Conservation (phyloP, 768 basidiomycete species). For the Boletales sp. region DNA sequence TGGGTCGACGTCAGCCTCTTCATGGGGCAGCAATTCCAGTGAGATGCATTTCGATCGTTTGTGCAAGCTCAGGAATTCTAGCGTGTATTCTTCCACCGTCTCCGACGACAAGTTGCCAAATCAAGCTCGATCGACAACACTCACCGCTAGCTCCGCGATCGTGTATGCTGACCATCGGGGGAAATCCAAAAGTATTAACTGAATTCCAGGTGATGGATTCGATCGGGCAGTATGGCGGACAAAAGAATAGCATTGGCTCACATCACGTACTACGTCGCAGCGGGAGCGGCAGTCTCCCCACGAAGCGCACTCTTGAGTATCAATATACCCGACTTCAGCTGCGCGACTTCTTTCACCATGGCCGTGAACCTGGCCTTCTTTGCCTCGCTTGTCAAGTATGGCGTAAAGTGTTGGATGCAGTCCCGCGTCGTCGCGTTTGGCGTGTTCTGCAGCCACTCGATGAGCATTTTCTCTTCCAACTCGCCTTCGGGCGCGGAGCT, state of each 20-base stretch:
- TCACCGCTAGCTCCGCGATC: constrained; percentile 8
- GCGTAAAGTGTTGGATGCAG: constrained; percentile 77
- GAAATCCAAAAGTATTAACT: neutral
- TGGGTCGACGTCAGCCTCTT: constrained; percentile 24
- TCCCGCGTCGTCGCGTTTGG: constrained; percentile 72
- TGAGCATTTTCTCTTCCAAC: constrained; percentile 60
- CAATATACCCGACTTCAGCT: constrained; percentile 63
- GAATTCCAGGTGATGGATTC: constrained; percentile 13
- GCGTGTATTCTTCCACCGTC: constrained; percentile 1
- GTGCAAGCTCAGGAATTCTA: constrained; percentile 9
- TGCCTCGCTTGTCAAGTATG: constrained; percentile 63
- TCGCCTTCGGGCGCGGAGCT: constrained; percentile 48
- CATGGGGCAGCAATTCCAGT: constrained; percentile 17
- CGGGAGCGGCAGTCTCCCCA: constrained; percentile 25
- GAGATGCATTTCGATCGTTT: constrained; percentile 9
- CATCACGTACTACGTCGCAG: constrained; percentile 24
- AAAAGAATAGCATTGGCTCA: constrained; percentile 10
- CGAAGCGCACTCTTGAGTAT: constrained; percentile 47
- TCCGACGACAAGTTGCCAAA: constrained; percentile 5
- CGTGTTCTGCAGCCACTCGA: constrained; percentile 72
- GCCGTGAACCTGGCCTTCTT: constrained; percentile 76
- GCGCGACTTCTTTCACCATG: constrained; percentile 76
- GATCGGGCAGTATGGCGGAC: constrained; percentile 17
- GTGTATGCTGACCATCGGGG: neutral
- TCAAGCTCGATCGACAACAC: constrained; percentile 20